Conservation (phyloP, 2,329 filamentous ascomycete genomes). For the Phialophora macrospora region DNA sequence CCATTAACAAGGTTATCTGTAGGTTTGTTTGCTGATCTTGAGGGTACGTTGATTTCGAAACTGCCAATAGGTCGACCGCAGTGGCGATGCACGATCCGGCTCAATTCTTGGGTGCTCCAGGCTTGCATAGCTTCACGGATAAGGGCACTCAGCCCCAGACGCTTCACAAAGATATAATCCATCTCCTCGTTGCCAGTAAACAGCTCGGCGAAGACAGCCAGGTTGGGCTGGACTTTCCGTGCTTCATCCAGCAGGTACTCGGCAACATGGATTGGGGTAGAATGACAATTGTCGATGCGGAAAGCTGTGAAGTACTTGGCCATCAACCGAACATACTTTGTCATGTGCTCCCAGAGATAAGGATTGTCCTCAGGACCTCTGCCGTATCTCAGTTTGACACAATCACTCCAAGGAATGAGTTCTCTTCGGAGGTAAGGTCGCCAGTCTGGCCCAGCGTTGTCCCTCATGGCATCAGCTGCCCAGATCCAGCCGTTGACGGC, state of each 20-base stretch:
- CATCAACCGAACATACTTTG: slow-evolving; percentile 85
- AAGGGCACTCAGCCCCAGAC: slow-evolving; percentile 85
- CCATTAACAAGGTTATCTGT: slow-evolving; percentile 43
- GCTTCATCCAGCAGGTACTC: slow-evolving; percentile 95
- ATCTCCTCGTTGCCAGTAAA: slow-evolving; percentile 95
- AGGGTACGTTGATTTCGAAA: slow-evolving; percentile 78
- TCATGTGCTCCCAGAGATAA: slow-evolving; percentile 95
- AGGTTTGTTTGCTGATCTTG: slow-evolving; percentile 41
- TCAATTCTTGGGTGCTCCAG: slow-evolving; percentile 92
- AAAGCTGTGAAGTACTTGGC: slow-evolving; percentile 95
- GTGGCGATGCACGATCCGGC: slow-evolving; percentile 88
- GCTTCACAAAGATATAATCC: slow-evolving; percentile 94
- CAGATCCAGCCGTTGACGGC: slow-evolving; percentile 99
- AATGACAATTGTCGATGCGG: slow-evolving; percentile 97
- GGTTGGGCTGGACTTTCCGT: slow-evolving; percentile 80
- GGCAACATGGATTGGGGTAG: slow-evolving; percentile 90
- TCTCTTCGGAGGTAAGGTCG: slow-evolving; percentile 93
- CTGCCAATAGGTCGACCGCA: slow-evolving; percentile 94
- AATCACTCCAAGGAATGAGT: slow-evolving; percentile 98
- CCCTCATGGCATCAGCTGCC: slow-evolving; percentile 91
- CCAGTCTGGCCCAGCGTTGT: slow-evolving; percentile 89
- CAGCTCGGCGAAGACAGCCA: slow-evolving; percentile 92
- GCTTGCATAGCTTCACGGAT: slow-evolving; percentile 98
- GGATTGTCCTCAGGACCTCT: slow-evolving; percentile 80
- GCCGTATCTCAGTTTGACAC: slow-evolving; percentile 94